These are phyloP conservation scores for Cutaneotrichosporon mucoides DNA, from an alignment of 1,284 basidiomycete genomes.

Conservation along the genomic window DNA sequence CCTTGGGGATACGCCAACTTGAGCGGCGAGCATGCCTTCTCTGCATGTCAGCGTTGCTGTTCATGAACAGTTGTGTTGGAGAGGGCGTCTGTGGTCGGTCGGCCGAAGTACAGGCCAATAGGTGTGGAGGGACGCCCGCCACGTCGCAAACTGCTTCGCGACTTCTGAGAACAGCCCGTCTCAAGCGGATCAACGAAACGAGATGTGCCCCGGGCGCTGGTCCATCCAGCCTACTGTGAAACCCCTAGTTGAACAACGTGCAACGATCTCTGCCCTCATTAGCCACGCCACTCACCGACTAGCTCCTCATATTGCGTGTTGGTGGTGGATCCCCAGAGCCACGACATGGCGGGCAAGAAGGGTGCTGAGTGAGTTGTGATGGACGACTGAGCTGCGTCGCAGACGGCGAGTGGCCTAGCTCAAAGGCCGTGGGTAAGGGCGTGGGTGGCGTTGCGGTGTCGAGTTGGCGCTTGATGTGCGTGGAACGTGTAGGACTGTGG, in stretches of 20 bases:
- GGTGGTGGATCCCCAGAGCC: constrained; percentile 45
- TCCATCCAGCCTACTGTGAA: no score
- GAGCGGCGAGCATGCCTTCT: constrained; percentile 50
- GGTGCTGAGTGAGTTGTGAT: background rate
- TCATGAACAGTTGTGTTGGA: background rate
- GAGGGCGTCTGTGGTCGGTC: background rate
- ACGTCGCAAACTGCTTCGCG: no score
- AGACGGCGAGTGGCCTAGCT: background rate
- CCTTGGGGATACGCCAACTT: constrained; percentile 50
- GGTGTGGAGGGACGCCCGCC: no score
- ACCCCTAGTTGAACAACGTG: no score
- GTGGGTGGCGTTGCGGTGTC: background rate
- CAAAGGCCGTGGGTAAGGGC: background rate
- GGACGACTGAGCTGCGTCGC: no score
- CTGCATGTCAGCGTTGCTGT: constrained; percentile 21
- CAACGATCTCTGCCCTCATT: no score
- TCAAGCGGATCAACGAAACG: no score
- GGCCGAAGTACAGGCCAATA: background rate
- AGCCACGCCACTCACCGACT: constrained; percentile 35
- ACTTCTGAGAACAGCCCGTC: no score
- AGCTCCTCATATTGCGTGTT: constrained; percentile 49
- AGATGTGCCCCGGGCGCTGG: no score
- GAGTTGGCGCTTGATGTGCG: background rate
- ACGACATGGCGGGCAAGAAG: constrained; percentile 36
- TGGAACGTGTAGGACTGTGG: background rate